phyloP scores from a whole-genome alignment of 305 asterid species.

The Fraxinus velutina region DNA sequence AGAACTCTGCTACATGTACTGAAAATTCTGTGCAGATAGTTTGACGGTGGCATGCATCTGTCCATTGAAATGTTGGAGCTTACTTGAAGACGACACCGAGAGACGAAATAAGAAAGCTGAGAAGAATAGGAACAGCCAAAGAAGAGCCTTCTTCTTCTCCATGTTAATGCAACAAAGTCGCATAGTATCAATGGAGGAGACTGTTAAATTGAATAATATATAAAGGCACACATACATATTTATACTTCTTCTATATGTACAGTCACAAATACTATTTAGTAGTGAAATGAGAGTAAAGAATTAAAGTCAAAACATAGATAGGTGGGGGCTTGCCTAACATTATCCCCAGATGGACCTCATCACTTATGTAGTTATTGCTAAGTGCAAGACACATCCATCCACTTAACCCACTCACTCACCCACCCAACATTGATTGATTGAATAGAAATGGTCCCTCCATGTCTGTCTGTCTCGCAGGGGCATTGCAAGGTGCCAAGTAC shows the following conservation, averaged over 20 bases:
- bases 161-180: conserved; percentile 9
- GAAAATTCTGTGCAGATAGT: too few relatives aligned
- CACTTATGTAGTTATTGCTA: background rate
- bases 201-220: background rate
- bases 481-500: background rate
- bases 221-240: background rate
- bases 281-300: background rate
- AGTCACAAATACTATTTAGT: background rate
- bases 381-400: background rate
- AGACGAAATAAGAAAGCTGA: conserved; percentile 15
- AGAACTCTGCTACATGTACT: background rate
- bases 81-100: conserved; percentile 40
- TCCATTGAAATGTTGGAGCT: background rate
- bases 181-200: background rate
- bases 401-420: background rate
- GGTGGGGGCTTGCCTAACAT: conserved; percentile 37
- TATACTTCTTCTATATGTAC: background rate
- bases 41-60: too few relatives aligned
- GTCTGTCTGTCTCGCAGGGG: background rate
- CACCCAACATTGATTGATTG: background rate
- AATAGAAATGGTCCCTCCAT: background rate
- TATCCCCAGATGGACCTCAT: conserved; percentile 17
- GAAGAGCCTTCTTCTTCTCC: conserved; percentile 23
- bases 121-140: conserved; percentile 24
- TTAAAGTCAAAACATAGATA: background rate